These are phyloP conservation scores for Mycothermus thermophilus DNA, from an alignment of 495 filamentous ascomycete genomes.

Conservation along the genomic window DNA sequence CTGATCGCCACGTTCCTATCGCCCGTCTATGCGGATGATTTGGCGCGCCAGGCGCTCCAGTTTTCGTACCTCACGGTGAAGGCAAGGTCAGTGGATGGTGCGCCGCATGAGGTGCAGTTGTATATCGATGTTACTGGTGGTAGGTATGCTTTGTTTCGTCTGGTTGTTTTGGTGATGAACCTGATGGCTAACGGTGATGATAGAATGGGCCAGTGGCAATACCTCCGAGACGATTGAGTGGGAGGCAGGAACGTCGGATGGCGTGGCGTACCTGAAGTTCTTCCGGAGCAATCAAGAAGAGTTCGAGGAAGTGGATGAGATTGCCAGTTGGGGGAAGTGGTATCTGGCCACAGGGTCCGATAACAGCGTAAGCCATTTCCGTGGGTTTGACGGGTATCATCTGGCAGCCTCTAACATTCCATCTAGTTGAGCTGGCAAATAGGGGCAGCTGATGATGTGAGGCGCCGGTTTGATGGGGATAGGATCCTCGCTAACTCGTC, in stretches of 20 bases:
- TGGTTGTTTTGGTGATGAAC: conserved; percentile 14
- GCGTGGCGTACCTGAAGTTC: conserved; percentile 39
- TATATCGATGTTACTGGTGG: conserved; percentile 82
- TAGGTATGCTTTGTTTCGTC: conserved; percentile 40
- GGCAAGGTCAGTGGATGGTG: conserved; percentile 40
- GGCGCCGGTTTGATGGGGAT: conserved; percentile 49
- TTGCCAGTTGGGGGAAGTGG: conserved; percentile 76
- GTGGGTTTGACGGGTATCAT: background rate
- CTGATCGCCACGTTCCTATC: conserved; percentile 75
- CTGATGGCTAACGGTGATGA: no score
- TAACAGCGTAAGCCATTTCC: conserved; percentile 21
- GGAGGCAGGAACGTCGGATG: conserved; percentile 23
- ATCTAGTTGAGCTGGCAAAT: conserved; percentile 43
- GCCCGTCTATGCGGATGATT: conserved; percentile 76
- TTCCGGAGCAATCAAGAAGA: conserved; percentile 45
- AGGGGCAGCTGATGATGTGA: conserved; percentile 50
- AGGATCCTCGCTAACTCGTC: conserved; percentile 50
- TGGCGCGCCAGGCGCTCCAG: conserved; percentile 71
- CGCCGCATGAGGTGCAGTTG: conserved; percentile 53
- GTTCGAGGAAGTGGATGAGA: conserved; percentile 57
- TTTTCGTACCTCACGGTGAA: conserved; percentile 72
- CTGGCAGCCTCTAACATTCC: conserved; percentile 5
- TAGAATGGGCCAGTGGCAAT: conserved; percentile 36
- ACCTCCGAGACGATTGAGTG: conserved; percentile 22
- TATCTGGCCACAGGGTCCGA: conserved; percentile 45